A percentile compares a stretch with the other conserved stretches of the same genome.
phyloP scores from a whole-genome alignment of 345 rosid genomes.

The Euphorbia peplus region DNA sequence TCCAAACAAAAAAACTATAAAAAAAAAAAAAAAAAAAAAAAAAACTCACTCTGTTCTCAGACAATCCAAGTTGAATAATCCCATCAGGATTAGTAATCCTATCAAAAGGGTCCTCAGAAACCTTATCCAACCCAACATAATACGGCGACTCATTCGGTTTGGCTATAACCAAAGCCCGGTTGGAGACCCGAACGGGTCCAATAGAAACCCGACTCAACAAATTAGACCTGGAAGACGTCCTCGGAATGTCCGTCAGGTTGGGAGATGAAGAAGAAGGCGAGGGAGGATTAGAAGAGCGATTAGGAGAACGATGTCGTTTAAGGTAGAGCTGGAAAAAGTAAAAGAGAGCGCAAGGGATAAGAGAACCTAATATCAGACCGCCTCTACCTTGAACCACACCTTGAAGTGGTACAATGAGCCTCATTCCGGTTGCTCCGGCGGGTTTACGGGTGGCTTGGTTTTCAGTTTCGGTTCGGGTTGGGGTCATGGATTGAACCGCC shows the following conservation, averaged over 20 bases:
- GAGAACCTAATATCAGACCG: conserved; percentile 71
- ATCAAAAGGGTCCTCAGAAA: conserved; percentile 53
- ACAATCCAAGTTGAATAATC: conserved; percentile 77
- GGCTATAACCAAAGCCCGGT: conserved; percentile 52
- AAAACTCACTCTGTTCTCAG: conserved; percentile 69
- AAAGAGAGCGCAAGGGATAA: conserved; percentile 85
- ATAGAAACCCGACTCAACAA: conserved; percentile 49
- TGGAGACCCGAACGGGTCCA: conserved; percentile 56
- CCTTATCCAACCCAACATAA: conserved; percentile 66
- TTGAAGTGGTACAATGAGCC: conserved; percentile 76
- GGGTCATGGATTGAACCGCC: conserved; percentile 31
- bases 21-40: background rate
- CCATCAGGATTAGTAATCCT: conserved; percentile 51
- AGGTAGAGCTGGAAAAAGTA: conserved; percentile 69
- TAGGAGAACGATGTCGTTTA: conserved; percentile 56
- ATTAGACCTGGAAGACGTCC: conserved; percentile 53
- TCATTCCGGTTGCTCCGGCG: conserved; percentile 47
- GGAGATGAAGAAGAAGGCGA: conserved; percentile 43
- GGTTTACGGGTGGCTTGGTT: conserved; percentile 12
- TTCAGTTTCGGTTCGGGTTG: conserved; percentile 9
- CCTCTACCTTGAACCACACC: conserved; percentile 83
- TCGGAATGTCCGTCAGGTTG: conserved; percentile 43
- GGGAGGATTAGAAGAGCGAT: conserved; percentile 36
- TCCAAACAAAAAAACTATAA: background rate
- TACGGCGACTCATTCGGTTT: conserved; percentile 63